phyloP scores from a whole-genome alignment of 441 rosid genomes.

The Euphorbia corollata region DNA sequence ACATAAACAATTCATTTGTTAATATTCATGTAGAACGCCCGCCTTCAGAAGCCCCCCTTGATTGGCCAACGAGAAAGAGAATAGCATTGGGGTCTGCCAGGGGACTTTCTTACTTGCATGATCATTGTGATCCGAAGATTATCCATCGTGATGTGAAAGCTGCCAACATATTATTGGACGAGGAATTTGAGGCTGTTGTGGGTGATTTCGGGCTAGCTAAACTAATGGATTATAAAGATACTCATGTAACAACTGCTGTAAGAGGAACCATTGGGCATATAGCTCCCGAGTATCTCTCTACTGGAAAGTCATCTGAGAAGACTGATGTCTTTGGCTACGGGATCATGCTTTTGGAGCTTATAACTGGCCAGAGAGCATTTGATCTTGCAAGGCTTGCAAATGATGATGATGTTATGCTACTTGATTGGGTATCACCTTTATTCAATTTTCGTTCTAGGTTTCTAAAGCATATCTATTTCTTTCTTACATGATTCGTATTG shows the following conservation, averaged over 20 bases:
- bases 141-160: conserved; percentile 88
- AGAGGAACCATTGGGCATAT: conserved; percentile 79
- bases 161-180: conserved; percentile 77
- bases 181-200: conserved; percentile 80
- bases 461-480: not conserved
- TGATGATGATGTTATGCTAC: conserved; percentile 71
- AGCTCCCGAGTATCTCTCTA: conserved; percentile 77
- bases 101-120: conserved; percentile 77
- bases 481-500: not conserved
- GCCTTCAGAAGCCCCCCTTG: conserved; percentile 54
- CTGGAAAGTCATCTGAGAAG: conserved; percentile 80
- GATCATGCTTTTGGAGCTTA: conserved; percentile 72
- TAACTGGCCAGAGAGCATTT: conserved; percentile 74
- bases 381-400: conserved; percentile 80
- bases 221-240: conserved; percentile 76
- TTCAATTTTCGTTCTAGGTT: not conserved
- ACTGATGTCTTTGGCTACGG: conserved; percentile 86
- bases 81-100: conserved; percentile 79
- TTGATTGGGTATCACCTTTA: conserved; percentile 58
- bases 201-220: conserved; percentile 84
- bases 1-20: not conserved
- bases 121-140: conserved; percentile 78
- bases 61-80: conserved; percentile 66
- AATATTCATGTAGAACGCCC: conserved; percentile 50
- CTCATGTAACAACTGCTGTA: conserved; percentile 80